Base-by-base conservation (phyloP, 768 basidiomycete genomes). In the Pleurotus citrinopileatus region DNA sequence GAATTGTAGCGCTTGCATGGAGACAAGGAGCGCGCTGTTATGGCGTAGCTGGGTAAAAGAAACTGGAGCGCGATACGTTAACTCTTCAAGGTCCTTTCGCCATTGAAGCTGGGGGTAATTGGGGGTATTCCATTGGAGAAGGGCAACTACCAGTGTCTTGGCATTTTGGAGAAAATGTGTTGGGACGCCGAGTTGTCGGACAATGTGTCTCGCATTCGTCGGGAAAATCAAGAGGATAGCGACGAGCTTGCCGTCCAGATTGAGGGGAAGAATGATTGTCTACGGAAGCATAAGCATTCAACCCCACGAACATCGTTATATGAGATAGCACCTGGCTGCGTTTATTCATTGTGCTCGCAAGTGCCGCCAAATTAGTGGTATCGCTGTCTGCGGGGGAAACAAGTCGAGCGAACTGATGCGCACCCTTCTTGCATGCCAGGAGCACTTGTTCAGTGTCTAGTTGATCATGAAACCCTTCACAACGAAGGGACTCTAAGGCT, bases 191-290 rank as follows among this genome's bases (percentile, higher is more conserved):
- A 83, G 68, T 12, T 67, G 61, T 3, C 62, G 65, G 44, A 63
- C 61, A n/a, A 82, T 65, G 3, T 66, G 53, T 2, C 62, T 50
- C 36, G 73, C 66, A 5, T 61, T 59, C 13, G 70, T 63, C 19
- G 81, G 73, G 58, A 84, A 80, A n/a, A 89, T 59, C n/a, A 89
- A 36, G 27, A 87, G 71, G 29, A 81, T 63, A 6, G 80, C 87
- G 12, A 76, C 73, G 44, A 79, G 66, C 29, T 68, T 65, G 22
- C 67, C 68, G 57, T 85, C 81, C 42, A 84, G 64, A 38, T 62
- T 64, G 0, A 82, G 60, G 22, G 81, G 76, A 9, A 80, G 65
- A 47, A 78, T 67, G 42, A 79, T 73, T 54, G 78, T 71, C 86
- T 87, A 43, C 34, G 58, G 34, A 51, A 25, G 38, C 50, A 3